Base-by-base conservation (phyloP, 148 eudicot genomes). In the Rhododendron mucronatum region DNA sequence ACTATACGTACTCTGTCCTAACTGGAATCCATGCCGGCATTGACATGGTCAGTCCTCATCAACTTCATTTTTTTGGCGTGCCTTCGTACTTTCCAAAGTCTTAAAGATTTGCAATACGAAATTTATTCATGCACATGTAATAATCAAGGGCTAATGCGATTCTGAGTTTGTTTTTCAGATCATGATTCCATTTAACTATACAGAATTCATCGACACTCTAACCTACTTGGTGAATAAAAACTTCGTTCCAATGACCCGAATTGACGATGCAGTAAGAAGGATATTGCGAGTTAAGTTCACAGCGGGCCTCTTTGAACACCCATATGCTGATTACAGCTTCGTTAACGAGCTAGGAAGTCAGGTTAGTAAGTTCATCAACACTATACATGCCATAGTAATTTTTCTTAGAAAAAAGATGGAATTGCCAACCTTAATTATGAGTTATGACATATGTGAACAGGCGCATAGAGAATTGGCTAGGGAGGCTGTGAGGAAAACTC, bases 271-370 rank as follows among this genome's bases (percentile, higher is more conserved):
- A 14, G 76, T 71, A 14, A 30, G 9, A 4, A 71, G 76, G 30
- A 71, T 71, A 30, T 71, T 71, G 76, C 76, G 76, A 71, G 76
- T 71, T 35, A 71, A 71, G 76, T 71, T 71, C 20, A 71, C 41
- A 30, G 39, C 39, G 18, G 76, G 76, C 8, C 76, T 71, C 0
- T 71, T 71, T 33, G 76, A 71, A 5, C 76, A 71, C 39, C 76
- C 76, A 5, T 71, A 71, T 33, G 76, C 76, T 11, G 76, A 71
- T 71, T 71, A 71, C 4, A 71, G 41, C 76, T 30, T 71, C 14
- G 41, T 71, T 13, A 15, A 71, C 76, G 16, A 71, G 20, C 20
- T 71, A 14, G 76, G 76, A 33, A 71, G 76, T 33, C 76, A 71
- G 74, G 74, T 67, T 59, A 65, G 28, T 4, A n/a, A 26, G 73